phyloP scores from a whole-genome alignment of 345 rosid species.

The Arabis alpina region DNA sequence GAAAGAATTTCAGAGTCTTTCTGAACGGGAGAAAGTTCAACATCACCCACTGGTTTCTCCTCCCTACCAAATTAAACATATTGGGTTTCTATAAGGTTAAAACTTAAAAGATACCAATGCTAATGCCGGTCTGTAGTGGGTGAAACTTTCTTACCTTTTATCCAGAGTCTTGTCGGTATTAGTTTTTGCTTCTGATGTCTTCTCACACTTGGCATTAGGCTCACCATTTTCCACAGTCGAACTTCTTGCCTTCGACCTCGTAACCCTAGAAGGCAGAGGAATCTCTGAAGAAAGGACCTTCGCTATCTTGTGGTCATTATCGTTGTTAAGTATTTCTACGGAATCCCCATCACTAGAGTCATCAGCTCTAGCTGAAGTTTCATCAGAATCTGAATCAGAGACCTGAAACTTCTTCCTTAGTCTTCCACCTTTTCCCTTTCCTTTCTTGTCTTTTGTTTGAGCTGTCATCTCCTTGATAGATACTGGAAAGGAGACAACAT shows the following conservation, averaged over 20 bases:
- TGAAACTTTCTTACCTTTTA: conserved; percentile 39
- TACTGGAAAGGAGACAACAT: conserved; percentile 24
- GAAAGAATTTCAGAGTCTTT: conserved; percentile 14
- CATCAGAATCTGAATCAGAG: conserved; percentile 55
- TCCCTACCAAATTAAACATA: conserved; percentile 19
- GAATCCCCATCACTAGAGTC: conserved; percentile 27
- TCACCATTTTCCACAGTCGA: conserved; percentile 24
- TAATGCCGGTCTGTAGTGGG: not conserved
- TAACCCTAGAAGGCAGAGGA: conserved; percentile 33
- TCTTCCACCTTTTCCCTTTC: conserved; percentile 42
- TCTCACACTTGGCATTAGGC: conserved; percentile 19
- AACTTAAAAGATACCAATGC: not conserved
- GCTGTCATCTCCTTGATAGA: conserved; percentile 38
- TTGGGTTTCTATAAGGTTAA: not conserved
- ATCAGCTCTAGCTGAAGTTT: conserved; percentile 25
- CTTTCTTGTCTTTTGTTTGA: conserved; percentile 36
- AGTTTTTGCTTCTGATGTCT: conserved; percentile 22
- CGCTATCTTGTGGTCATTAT: conserved; percentile 36
- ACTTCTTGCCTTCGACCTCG: conserved; percentile 28
- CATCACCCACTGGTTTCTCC: conserved; percentile 6
- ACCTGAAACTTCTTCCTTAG: conserved; percentile 54
- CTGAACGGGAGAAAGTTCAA: conserved; percentile 2
- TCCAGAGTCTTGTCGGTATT: conserved; percentile 17
- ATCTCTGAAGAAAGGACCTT: conserved; percentile 33
- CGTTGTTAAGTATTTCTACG: conserved; percentile 34